Evolutionary conservation across 345 rosid species (phyloP), one percentile per base, ranked within the genome.

Genomic region (Eucalyptus curtisii): DNA sequence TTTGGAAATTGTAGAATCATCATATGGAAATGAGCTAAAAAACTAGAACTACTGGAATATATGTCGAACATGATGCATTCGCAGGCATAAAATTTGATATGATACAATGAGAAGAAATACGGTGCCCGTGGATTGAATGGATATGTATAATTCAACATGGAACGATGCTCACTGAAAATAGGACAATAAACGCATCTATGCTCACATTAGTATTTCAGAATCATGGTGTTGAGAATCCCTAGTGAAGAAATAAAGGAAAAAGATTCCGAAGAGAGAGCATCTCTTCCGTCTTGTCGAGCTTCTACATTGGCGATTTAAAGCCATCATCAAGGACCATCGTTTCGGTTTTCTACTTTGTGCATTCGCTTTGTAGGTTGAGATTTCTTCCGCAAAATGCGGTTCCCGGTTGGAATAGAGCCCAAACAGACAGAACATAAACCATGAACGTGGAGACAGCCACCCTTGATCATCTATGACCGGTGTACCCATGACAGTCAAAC

Each of bases 111-210:
- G 80, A 16, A 33, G 44, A 10, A 16, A 33, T 9, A 33, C 3
- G 24, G 2, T 19, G 45, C 22, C 0, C 47, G 0, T 37, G 47
- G 24, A 76, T 76, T 5, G 1, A 37, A 76, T 37, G 47, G 3
- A 20, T 22, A 20, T 20, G 47, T 19, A 1, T 10, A 76, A 40
- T 76, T 37, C 7, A 1, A 37, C 47, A 20, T 37, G 80, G 80
- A 31, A 33, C 12, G 13, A 3, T 76, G 15, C 47, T 20, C 7
- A 37, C 10, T 2, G 47, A 37, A 68, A 20, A 40, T 13, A 20
- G 14, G 45, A 37, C 82, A 19, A 20, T 76, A 22, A 37, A 11
- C 27, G 27, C 82, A 76, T 76, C 8, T 7, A 10, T 71, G 10
- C 17, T 61, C 16, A n/a, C 82, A 17, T 19, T 3, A 19, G 13